These are phyloP conservation scores for Ocimum tenuiflorum DNA, from an alignment of 257 asterid genomes.

Conservation along the genomic window DNA sequence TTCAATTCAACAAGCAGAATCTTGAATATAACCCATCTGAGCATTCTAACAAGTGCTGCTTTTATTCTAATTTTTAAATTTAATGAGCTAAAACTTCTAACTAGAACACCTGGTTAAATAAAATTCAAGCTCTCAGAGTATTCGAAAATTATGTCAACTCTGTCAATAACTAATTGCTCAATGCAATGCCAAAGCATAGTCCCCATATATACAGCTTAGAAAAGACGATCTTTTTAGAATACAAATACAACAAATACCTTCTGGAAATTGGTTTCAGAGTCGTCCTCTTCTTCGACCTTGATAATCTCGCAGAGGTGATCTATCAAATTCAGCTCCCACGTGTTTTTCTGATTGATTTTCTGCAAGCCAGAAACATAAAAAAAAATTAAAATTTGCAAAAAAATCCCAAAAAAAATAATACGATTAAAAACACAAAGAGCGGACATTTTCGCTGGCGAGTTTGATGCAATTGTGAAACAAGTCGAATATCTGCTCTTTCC, in stretches of 20 bases:
- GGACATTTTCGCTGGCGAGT: conserved; percentile 91
- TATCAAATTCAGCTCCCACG: conserved; percentile 91
- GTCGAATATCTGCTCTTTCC: conserved; percentile 72
- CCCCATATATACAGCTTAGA: neutral
- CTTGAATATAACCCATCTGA: neutral
- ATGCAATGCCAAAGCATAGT: neutral
- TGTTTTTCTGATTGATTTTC: conserved; percentile 92
- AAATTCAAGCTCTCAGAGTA: neutral
- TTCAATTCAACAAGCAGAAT: neutral
- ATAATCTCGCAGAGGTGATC: conserved; percentile 79
- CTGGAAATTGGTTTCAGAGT: conserved; percentile 79
- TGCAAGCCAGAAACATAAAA: conserved; percentile 26
- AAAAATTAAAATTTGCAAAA: neutral
- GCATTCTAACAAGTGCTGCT: neutral
- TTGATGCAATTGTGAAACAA: conserved; percentile 86
- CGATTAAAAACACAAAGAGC: neutral
- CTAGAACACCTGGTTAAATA: neutral
- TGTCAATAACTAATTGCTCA: neutral
- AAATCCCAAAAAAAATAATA: neutral
- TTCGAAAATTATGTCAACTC: neutral
- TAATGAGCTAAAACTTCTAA: neutral
- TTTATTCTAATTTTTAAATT: neutral
- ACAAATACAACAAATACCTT: conserved; percentile 42
- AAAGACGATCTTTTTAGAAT: too few species aligned
- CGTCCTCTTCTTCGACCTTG: conserved; percentile 77